Percentiles rank a stretch among this genome's conserved stretches.
Conservation (phyloP, 208 protist genomes). For the Leishmania major region DNA sequence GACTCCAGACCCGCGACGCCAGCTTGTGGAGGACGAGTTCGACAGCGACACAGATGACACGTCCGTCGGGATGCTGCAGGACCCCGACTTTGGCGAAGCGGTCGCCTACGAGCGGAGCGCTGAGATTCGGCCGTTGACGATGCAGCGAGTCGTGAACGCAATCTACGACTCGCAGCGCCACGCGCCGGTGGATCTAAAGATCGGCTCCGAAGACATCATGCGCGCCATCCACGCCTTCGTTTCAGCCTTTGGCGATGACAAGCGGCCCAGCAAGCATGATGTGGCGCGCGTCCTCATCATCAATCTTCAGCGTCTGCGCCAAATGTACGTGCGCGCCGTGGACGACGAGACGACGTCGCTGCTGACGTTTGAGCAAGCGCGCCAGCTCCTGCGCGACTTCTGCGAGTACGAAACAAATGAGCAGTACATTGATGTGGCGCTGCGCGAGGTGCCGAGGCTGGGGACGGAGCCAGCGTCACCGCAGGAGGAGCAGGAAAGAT, state of each 20-base stretch:
- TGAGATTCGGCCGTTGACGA: conserved; percentile 69
- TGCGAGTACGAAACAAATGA: conserved; percentile 85
- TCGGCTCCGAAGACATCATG: conserved; percentile 68
- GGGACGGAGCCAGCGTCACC: background rate
- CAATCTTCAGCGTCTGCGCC: conserved; percentile 77
- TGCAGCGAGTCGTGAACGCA: conserved; percentile 77
- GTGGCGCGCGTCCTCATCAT: conserved; percentile 64
- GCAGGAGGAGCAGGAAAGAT: background rate
- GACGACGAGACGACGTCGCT: conserved; percentile 45
- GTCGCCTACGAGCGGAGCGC: conserved; percentile 82
- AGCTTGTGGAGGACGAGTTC: conserved; percentile 43
- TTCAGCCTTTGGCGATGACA: conserved; percentile 45
- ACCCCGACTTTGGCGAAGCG: conserved; percentile 66
- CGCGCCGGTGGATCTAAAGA: conserved; percentile 66
- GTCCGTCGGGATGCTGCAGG: conserved; percentile 20
- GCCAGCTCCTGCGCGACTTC: conserved; percentile 65
- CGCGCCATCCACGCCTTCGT: conserved; percentile 61
- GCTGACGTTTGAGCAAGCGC: conserved; percentile 44
- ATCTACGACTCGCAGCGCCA: conserved; percentile 84
- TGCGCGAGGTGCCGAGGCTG: conserved; percentile 7
- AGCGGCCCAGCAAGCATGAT: conserved; percentile 72
- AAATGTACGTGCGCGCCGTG: conserved; percentile 59
- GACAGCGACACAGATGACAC: conserved; percentile 50
- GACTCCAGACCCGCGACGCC: conserved; percentile 12
- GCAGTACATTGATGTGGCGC: conserved; percentile 39